A percentile compares a stretch with the other conserved stretches of the same genome.
These are phyloP conservation scores for Psilocybe azurescens DNA, from an alignment of 768 basidiomycete species.

Conservation along the genomic window DNA sequence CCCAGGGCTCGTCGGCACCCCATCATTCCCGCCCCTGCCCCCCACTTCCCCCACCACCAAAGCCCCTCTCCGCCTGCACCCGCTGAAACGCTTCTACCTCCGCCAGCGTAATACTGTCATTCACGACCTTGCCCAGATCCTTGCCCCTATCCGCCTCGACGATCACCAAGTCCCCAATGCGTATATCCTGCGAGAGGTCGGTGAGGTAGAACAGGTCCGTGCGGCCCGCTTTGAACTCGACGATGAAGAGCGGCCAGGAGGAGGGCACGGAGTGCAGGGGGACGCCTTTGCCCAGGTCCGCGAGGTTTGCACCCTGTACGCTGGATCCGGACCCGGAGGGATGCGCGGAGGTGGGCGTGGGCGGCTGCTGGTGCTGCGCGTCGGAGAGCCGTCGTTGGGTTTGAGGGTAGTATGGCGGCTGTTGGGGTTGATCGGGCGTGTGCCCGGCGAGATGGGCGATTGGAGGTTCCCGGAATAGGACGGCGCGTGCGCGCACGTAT, in stretches of 20 bases:
- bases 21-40: conserved; percentile 37
- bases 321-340: conserved; percentile 19
- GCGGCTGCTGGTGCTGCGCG: conserved; percentile 30
- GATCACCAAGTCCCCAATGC: conserved; percentile 90
- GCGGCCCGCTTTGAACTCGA: conserved; percentile 97
- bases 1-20: conserved; percentile 56
- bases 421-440: conserved; percentile 48
- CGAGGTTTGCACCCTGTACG: conserved; percentile 29
- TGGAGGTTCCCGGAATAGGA: conserved; percentile 45
- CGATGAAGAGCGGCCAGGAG: conserved; percentile 91
- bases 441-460: conserved; percentile 64
- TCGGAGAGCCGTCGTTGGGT: conserved; percentile 49
- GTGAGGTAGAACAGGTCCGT: conserved; percentile 94
- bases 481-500: conserved; percentile 48
- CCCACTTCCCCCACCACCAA: conserved; percentile 35
- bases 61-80: conserved; percentile 67
- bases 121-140: conserved; percentile 91
- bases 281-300: conserved; percentile 87
- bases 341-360: conserved; percentile 25
- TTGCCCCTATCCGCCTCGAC: conserved; percentile 96
- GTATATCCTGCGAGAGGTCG: conserved; percentile 61
- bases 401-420: conserved; percentile 49
- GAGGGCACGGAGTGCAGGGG: conserved; percentile 82
- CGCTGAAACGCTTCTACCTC: conserved; percentile 93
- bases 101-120: conserved; percentile 86